These are phyloP conservation scores for Citrus glauca DNA, from an alignment of 345 rosid genomes.

Conservation along the genomic window DNA sequence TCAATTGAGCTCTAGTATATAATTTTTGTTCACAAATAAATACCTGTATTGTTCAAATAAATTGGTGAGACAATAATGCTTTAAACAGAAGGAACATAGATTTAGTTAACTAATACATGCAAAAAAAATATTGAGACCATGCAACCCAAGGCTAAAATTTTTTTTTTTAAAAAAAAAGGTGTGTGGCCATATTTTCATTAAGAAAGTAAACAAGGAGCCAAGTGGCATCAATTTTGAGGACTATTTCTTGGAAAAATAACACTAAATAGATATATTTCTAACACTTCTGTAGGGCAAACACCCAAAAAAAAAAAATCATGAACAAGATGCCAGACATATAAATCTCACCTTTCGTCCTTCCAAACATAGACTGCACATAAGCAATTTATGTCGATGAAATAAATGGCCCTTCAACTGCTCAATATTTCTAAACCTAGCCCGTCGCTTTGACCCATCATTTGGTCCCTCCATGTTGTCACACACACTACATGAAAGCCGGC, in stretches of 20 bases:
- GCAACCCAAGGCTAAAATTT: neutral
- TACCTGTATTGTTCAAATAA: constrained; percentile 41
- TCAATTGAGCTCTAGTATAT: constrained; percentile 73
- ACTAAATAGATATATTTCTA: neutral
- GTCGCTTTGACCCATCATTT: constrained; percentile 58
- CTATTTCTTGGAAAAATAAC: neutral
- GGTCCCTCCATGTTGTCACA: constrained; percentile 70
- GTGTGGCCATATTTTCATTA: neutral
- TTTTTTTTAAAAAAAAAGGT: no score
- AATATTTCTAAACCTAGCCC: constrained; percentile 64
- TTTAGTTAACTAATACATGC: neutral
- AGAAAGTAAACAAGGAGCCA: neutral
- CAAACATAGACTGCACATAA: constrained; percentile 86
- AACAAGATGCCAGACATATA: neutral
- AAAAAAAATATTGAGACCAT: neutral
- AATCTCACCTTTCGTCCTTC: constrained; percentile 87
- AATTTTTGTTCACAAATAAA: constrained; percentile 93
- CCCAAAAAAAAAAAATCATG: no score
- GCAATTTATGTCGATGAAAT: constrained; percentile 69
- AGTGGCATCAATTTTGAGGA: neutral
- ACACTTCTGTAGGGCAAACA: no score
- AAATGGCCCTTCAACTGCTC: constrained; percentile 95
- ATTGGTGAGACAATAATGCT: neutral
- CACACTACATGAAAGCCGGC: constrained; percentile 82
- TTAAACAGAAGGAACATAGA: neutral